Percentiles rank a stretch among this genome's conserved stretches.
These are phyloP conservation scores for Acidomyces sp. DNA, from an alignment of 495 filamentous ascomycete species.

Conservation along the genomic window DNA sequence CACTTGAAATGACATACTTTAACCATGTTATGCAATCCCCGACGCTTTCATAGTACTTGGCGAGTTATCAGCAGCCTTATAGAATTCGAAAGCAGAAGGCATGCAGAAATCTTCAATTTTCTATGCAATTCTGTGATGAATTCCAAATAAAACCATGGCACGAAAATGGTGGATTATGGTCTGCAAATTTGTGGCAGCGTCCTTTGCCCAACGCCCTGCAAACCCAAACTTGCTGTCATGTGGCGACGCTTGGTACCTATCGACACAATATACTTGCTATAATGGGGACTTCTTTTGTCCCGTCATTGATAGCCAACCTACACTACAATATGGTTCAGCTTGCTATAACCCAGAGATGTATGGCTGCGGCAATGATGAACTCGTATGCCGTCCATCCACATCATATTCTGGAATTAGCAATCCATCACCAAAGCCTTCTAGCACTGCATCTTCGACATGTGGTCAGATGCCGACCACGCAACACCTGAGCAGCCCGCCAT, in stretches of 20 bases:
- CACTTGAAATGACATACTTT: too few species aligned
- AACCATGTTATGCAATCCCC: too few species aligned
- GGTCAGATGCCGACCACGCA: slow-evolving; percentile 8
- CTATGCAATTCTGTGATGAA: too few species aligned
- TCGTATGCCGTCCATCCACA: slow-evolving; percentile 18
- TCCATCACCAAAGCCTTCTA: not conserved
- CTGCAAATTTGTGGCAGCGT: too few species aligned
- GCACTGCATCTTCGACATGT: slow-evolving; percentile 2
- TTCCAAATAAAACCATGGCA: too few species aligned
- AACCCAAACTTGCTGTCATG: slow-evolving; percentile 24
- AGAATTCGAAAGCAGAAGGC: too few species aligned
- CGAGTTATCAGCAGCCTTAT: too few species aligned
- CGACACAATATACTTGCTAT: slow-evolving; percentile 36
- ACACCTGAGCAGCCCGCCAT: slow-evolving; percentile 35
- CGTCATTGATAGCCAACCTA: slow-evolving; percentile 27
- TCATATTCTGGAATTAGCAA: not conserved
- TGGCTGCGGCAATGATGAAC: slow-evolving; percentile 23
- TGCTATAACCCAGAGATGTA: slow-evolving; percentile 31
- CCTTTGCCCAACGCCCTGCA: too few species aligned
- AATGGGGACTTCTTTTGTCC: slow-evolving; percentile 32
- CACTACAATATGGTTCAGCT: slow-evolving; percentile 29
- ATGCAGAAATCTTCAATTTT: too few species aligned
- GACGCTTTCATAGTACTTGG: too few species aligned
- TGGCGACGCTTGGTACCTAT: slow-evolving; percentile 29
- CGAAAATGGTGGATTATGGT: too few species aligned